These are phyloP conservation scores for Citrus trifoliata DNA, from an alignment of 345 rosid species.

Conservation along the genomic window DNA sequence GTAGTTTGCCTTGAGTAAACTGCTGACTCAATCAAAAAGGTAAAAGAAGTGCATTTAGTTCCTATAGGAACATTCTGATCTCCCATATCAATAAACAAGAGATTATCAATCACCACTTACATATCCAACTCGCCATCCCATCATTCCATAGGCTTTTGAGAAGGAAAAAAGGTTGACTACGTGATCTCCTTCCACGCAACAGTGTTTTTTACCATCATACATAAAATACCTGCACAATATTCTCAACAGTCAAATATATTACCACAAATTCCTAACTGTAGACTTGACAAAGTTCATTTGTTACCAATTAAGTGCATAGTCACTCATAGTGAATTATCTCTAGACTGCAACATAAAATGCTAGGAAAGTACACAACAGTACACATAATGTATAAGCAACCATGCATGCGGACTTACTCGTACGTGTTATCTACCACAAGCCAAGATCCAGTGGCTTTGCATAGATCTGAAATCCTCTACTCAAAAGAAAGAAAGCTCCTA, in stretches of 20 bases:
- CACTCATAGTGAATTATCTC: neutral
- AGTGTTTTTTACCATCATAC: slow-evolving; percentile 86
- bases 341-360: neutral
- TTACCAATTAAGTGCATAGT: neutral
- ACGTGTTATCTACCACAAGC: slow-evolving; percentile 97
- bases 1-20: neutral
- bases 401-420: slow-evolving; percentile 56
- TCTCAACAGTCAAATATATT: slow-evolving; percentile 1
- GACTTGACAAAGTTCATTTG: neutral
- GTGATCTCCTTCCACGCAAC: slow-evolving; percentile 87
- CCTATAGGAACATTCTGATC: neutral
- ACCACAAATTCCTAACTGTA: neutral
- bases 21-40: neutral
- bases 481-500: slow-evolving; percentile 17
- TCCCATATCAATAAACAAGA: neutral
- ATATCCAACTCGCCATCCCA: slow-evolving; percentile 99
- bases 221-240: slow-evolving; percentile 76
- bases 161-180: slow-evolving; percentile 92
- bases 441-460: slow-evolving; percentile 86
- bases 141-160: slow-evolving; percentile 98
- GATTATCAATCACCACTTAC: slow-evolving; percentile 43
- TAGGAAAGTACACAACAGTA: neutral
- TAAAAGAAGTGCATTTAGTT: neutral
- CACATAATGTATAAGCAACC: neutral
- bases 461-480: slow-evolving; percentile 79